Conservation (phyloP, 441 rosid genomes). For the Geranium incanum region DNA sequence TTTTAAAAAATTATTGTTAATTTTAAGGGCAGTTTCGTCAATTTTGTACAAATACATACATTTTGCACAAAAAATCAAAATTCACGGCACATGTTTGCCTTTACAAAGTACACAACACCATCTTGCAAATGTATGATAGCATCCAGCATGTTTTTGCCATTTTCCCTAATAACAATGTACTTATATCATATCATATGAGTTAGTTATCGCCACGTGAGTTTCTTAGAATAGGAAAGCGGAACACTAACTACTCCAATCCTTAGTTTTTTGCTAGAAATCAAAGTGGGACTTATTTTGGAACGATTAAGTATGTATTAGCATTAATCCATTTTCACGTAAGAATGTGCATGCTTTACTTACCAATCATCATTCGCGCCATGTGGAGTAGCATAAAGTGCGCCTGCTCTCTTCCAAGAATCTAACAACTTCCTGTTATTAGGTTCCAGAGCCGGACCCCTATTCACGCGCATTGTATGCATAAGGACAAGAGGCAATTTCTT, state of each 20-base stretch:
- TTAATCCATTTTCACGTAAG: background rate
- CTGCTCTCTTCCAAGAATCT: slow-evolving; percentile 58
- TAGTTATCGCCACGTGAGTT: background rate
- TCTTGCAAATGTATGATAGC: no score
- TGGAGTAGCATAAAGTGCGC: slow-evolving; percentile 81
- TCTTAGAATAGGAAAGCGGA: background rate
- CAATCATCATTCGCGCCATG: slow-evolving; percentile 92
- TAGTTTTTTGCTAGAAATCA: background rate
- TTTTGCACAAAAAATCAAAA: no score
- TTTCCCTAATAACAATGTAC: background rate
- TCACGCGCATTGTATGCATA: slow-evolving; percentile 69
- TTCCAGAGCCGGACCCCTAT: slow-evolving; percentile 51
- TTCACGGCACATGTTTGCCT: no score
- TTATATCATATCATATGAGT: background rate
- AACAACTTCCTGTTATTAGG: slow-evolving; percentile 55
- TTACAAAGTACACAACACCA: no score
- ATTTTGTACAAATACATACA: no score
- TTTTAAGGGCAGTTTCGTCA: no score
- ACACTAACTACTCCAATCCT: background rate
- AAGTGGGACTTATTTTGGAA: background rate
- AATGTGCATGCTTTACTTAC: slow-evolving; percentile 33
- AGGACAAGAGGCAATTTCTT: slow-evolving; percentile 71
- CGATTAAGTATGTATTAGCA: background rate
- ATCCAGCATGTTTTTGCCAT: no score
- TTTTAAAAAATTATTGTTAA: no score